Base-by-base conservation (phyloP, 345 rosid genomes). In the Laguncularia racemosa region DNA sequence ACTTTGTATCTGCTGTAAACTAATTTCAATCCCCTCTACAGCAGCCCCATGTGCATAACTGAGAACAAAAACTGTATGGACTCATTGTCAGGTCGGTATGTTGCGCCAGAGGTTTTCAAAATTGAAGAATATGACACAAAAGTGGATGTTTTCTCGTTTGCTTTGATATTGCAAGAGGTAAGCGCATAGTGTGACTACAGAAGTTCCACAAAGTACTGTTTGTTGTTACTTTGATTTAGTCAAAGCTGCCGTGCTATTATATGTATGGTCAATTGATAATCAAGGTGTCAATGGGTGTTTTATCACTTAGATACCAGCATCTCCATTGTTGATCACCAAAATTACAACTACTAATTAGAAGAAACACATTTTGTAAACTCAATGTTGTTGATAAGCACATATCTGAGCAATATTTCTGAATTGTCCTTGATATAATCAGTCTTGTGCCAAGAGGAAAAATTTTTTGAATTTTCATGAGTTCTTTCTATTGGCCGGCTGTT, bases 61-160 rank as follows among this genome's bases (percentile, higher is more conserved):
- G 16, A 47, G 6, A 14, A 14, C 16, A 1, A 14, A 53, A 14
- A 4, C n/a, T 54, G 10, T 45, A 45, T 2, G 26, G 52, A 64
- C 46, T 70, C 58, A 59, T 61, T 61, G 59, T 66, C 81, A 92
- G 98, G 83, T 57, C 84, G 93, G 16, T 92, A 92, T 55, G 70
- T 86, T 48, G 96, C 96, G 44, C 96, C 98, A 0, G 98, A 89
- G 72, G 93, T 84, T 66, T 79, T 86, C 71, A 77, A 58, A 50
- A 72, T 72, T 45, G 84, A 63, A 76, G 88, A 78, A 21, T 92
- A 89, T 51, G 98, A 80, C 61, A 92, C 93, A 47, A 92, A 92
- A 83, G 96, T 82, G 49, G 98, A 92, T 69, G 93, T 92, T 12
- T 92, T 92, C 79, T 84, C 96, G 28, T 92, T 89, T 73, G 96